These are phyloP conservation scores for Candida sithepensis DNA, from an alignment of 805 yeast genomes.

Conservation along the genomic window DNA sequence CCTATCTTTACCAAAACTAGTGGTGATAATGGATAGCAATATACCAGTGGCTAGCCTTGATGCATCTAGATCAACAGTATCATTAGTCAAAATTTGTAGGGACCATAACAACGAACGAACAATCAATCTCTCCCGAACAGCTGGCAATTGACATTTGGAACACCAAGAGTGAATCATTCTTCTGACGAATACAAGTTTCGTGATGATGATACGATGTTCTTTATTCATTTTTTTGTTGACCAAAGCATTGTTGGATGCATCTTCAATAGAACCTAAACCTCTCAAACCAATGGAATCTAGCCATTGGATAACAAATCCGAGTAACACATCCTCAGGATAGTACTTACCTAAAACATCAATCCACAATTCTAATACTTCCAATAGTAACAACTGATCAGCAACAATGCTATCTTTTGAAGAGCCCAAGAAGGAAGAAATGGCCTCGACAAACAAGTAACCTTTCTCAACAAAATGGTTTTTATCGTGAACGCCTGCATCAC, in stretches of 20 bases:
- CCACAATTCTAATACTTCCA: slow-evolving; percentile 59
- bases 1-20: slow-evolving; percentile 21
- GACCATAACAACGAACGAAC: slow-evolving; percentile 51
- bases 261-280: slow-evolving; percentile 46
- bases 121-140: slow-evolving; percentile 37
- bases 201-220: slow-evolving; percentile 51
- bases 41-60: slow-evolving; percentile 62
- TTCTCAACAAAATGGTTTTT: slow-evolving; percentile 8
- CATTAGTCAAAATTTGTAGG: slow-evolving; percentile 51
- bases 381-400: slow-evolving; percentile 59
- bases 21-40: slow-evolving; percentile 44
- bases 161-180: slow-evolving; percentile 44
- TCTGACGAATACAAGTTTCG: slow-evolving; percentile 59
- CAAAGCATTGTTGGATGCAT: slow-evolving; percentile 24
- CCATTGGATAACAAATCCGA: slow-evolving; percentile 41
- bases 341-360: slow-evolving; percentile 39
- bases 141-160: slow-evolving; percentile 20
- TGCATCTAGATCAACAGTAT: slow-evolving; percentile 50
- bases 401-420: slow-evolving; percentile 44
- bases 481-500: slow-evolving; percentile 22
- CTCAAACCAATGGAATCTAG: slow-evolving; percentile 53
- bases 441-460: slow-evolving; percentile 31
- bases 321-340: slow-evolving; percentile 37
- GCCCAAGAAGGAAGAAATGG: slow-evolving; percentile 42
- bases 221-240: slow-evolving; percentile 38